Percentiles rank a stretch among this genome's conserved stretches.
Evolutionary conservation across 345 rosid genomes (phyloP).

Genomic region (Trapa bicornis): DNA sequence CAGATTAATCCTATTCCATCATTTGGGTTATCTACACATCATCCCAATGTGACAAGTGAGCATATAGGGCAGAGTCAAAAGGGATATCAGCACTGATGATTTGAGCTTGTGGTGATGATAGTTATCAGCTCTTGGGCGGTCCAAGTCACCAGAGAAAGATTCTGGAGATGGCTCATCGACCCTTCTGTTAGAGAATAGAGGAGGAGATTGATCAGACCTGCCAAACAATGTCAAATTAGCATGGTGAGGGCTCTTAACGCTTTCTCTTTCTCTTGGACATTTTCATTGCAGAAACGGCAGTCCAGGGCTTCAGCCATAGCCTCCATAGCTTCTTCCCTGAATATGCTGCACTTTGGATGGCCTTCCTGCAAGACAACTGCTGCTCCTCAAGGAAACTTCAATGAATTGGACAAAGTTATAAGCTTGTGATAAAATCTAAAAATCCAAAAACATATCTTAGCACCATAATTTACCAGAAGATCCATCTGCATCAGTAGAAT

Average conservation of each 20-base stretch:
- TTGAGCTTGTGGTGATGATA: background rate
- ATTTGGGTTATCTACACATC: background rate
- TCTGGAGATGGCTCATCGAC: conserved; percentile 17
- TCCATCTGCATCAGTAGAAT: conserved; percentile 51
- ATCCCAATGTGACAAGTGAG: background rate
- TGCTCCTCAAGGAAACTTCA: conserved; percentile 13
- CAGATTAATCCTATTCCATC: background rate
- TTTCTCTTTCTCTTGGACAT: conserved; percentile 43
- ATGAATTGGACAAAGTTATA: background rate
- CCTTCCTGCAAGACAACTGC: conserved; percentile 43
- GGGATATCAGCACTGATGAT: background rate
- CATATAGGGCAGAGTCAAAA: background rate
- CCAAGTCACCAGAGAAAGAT: conserved; percentile 18
- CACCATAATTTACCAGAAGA: conserved; percentile 33
- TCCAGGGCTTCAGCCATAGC: conserved; percentile 31
- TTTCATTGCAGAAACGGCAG: conserved; percentile 17
- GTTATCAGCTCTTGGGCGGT: conserved; percentile 11
- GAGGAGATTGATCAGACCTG: conserved; percentile 21
- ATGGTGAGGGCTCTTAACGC: conserved; percentile 39
- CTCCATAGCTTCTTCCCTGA: conserved; percentile 56
- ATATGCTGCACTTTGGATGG: conserved; percentile 31
- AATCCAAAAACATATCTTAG: background rate
- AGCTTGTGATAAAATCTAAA: background rate
- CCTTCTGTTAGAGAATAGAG: conserved; percentile 20
- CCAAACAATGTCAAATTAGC: conserved; percentile 4